A percentile compares a stretch with the other conserved stretches of the same genome.
Conservation (phyloP, 2,329 filamentous ascomycete species). For the Zarea fungicola region DNA sequence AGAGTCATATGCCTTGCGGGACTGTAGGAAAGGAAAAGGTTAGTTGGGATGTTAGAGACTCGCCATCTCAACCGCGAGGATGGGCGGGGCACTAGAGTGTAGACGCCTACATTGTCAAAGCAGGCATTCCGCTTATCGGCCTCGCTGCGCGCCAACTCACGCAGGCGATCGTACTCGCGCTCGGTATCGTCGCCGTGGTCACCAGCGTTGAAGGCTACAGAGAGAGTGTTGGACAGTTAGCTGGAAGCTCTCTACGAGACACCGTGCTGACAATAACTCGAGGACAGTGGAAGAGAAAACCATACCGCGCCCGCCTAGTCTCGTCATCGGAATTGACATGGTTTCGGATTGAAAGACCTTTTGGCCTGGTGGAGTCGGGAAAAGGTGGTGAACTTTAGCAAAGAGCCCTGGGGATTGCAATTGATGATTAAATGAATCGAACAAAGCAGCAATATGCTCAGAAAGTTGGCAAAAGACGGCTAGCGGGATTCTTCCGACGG, state of each 20-base stretch:
- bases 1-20: conserved; percentile 72
- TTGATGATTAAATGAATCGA: too few relatives aligned
- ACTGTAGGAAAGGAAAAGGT: conserved; percentile 33
- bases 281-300: conserved; percentile 12
- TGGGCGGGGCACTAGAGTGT: neutral
- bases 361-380: too few relatives aligned
- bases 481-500: too few relatives aligned
- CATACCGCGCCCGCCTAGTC: conserved; percentile 42
- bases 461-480: too few relatives aligned
- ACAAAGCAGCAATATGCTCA: too few relatives aligned
- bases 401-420: too few relatives aligned
- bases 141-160: conserved; percentile 76
- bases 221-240: conserved; percentile 7
- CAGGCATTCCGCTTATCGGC: conserved; percentile 71
- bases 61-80: neutral
- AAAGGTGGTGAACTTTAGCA: too few relatives aligned
- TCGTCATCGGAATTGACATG: conserved; percentile 39
- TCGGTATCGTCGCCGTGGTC: conserved; percentile 60
- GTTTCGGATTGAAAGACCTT: too few relatives aligned
- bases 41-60: neutral
- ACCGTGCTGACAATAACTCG: neutral
- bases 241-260: neutral
- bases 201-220: conserved; percentile 68
- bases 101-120: conserved; percentile 66
- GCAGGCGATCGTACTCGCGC: conserved; percentile 86